Base-by-base conservation (phyloP, 257 asterid genomes). In the Scutellaria barbata region DNA sequence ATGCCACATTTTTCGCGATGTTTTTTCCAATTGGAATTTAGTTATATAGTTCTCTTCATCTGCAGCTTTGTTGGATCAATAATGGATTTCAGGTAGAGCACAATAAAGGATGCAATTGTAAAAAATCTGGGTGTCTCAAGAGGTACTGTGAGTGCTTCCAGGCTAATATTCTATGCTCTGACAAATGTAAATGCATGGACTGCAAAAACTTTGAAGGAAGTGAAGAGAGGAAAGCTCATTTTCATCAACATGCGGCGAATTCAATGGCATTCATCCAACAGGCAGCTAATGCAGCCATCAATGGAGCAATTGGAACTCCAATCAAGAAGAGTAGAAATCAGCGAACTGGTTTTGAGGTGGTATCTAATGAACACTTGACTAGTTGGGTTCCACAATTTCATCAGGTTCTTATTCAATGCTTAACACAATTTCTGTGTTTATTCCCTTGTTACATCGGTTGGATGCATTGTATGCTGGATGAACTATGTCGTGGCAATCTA, bases 81-180 rank as follows among this genome's bases (percentile, higher is more conserved):
- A 55, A 46, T 56, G 76, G 45, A 74, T 72, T 76, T 53, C 79
- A 88, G 96, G 90, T 72, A 4, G 89, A 79, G 69, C 91, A 90
- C 74, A 79, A 79, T 71, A 90, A 77, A 76, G 96, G 96, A 63
- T 90, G 96, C 83, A 74, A 88, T 63, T 86, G 96, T 77, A 90
- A 87, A 73, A 87, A 86, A 68, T 80, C 95, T 9, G 89, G 87
- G 20, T 90, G 95, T 60, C 95, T 86, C 43, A 90, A 90, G 92
- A 86, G 79, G 83, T 90, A 90, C 74, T 90, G 96, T 25, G 95
- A 90, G 77, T 90, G 96, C 77, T 88, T 84, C 81, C 93, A 83
- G 82, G 96, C 93, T 54, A 90, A 82, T 67, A 79, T 85, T 77
- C 77, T 67, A 14, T 90, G 95, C 81, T 90, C 96, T 10, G 90